These are phyloP conservation scores for Bidens hawaiensis DNA, from an alignment of 140 eudicot genomes.

Conservation along the genomic window DNA sequence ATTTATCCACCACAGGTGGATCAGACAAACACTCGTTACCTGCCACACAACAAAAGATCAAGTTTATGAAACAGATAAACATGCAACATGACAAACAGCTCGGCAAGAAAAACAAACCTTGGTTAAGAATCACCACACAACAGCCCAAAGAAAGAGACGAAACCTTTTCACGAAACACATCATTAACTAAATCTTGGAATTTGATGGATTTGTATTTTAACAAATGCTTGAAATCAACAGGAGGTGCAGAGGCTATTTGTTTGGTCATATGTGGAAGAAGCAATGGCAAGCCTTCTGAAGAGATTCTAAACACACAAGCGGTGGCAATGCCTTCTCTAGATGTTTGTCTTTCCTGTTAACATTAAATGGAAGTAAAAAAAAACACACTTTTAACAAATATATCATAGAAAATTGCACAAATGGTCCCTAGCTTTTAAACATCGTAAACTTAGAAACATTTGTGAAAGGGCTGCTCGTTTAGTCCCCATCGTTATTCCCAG, in stretches of 20 bases:
- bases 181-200: constrained; percentile 69
- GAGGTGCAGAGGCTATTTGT: constrained; percentile 65
- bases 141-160: constrained; percentile 65
- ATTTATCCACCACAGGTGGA: constrained; percentile 44
- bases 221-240: constrained; percentile 76
- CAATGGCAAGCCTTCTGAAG: constrained; percentile 97
- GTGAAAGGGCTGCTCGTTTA: no score
- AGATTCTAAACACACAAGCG: constrained; percentile 78
- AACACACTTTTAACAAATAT: no score
- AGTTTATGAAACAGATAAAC: background rate
- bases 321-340: constrained; percentile 77
- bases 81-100: background rate
- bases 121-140: constrained; percentile 72
- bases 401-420: no score
- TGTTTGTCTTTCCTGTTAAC: constrained; percentile 90
- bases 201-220: constrained; percentile 75
- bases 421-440: no score
- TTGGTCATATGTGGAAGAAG: constrained; percentile 84
- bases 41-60: constrained; percentile 21
- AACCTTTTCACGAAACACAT: constrained; percentile 64
- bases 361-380: no score
- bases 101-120: constrained; percentile 46
- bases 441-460: no score
- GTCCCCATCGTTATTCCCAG: no score
- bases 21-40: constrained; percentile 34